Evolutionary conservation across 139 green algal species (phyloP), one percentile per base, ranked within the genome.

Genomic region (Chlamydomonas sp.): DNA sequence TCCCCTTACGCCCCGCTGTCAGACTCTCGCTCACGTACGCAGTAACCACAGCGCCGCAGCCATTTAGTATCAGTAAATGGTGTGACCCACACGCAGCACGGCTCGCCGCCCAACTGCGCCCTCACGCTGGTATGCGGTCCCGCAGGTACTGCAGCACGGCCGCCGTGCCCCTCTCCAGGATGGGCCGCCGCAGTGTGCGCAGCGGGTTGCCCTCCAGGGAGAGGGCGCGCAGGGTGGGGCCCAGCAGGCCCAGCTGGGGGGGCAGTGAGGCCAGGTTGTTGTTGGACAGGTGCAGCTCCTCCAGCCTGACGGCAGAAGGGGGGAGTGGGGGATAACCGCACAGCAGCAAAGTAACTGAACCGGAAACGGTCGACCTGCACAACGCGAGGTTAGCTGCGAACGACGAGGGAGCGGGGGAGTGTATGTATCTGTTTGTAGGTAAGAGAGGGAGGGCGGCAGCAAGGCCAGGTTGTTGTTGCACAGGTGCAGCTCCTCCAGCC

Each of bases 261-360:
- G 93, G 92, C 76, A 96, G 79, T 3, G 0, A 68, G 57, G 71
- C 75, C 2, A 96, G 79, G 67, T 91, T 86, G 86, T 95, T 95
- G 88, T 95, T 96, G 88, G 31, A 78, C 62, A 96, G 0, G 83
- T 93, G 79, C 17, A 95, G 85, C 85, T 94, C 91, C 17, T 88
- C 87, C 73, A 95, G 76, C 86, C 87, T 92, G 78, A 58, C 14
- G 31, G n/a, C 16, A 78, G 49, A 63, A 49, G 31, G 31, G 31
- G 31, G 31, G 31, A 49, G 31, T 49, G 31, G 31, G 31, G 31
- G 31, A 49, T 49, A 49, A 49, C 31, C 31, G 31, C 31, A 49
- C 31, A 49, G 31, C 31, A 49, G 31, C 31, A 49, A 49, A 49
- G 31, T 49, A 49, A 49, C 31, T 0, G 31, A 49, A 49, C 31